These are phyloP conservation scores for Pseudohyphozyma bogoriensis DNA, from an alignment of 768 basidiomycete genomes.

Conservation along the genomic window DNA sequence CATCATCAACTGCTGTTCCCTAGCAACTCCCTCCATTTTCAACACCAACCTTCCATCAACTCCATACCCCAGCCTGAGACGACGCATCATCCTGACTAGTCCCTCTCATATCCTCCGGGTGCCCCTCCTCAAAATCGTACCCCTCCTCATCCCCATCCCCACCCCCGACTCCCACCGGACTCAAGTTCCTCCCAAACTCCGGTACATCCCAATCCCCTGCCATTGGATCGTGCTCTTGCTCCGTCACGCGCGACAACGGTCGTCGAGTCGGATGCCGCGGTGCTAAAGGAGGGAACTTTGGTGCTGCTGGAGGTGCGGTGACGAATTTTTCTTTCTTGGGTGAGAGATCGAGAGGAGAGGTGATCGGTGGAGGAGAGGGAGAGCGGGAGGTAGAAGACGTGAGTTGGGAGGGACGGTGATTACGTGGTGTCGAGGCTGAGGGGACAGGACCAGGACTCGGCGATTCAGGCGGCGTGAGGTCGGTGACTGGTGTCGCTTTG, in stretches of 20 bases:
- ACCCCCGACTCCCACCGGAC: slow-evolving; percentile 11
- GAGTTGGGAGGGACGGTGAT: neutral
- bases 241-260: slow-evolving; percentile 9
- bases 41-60: too few species aligned
- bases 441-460: neutral
- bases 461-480: too few species aligned
- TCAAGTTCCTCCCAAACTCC: slow-evolving; percentile 4
- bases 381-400: neutral
- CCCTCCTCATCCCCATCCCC: slow-evolving; percentile 15
- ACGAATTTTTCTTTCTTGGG: neutral
- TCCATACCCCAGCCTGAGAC: too few species aligned
- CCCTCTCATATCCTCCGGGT: too few species aligned
- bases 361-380: neutral
- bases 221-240: slow-evolving; percentile 17
- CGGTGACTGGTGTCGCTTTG: too few species aligned
- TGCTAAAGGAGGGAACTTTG: slow-evolving; percentile 1
- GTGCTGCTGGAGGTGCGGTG: slow-evolving; percentile 4
- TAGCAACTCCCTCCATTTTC: too few species aligned
- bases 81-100: too few species aligned
- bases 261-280: neutral
- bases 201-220: slow-evolving; percentile 26
- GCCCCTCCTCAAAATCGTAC: slow-evolving; percentile 12
- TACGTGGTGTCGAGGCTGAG: neutral
- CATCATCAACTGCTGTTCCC: too few species aligned
- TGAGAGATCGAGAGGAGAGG: slow-evolving; percentile 6